Conservation (phyloP, 1,284 basidiomycete genomes). For the Trichosporon sp. region DNA sequence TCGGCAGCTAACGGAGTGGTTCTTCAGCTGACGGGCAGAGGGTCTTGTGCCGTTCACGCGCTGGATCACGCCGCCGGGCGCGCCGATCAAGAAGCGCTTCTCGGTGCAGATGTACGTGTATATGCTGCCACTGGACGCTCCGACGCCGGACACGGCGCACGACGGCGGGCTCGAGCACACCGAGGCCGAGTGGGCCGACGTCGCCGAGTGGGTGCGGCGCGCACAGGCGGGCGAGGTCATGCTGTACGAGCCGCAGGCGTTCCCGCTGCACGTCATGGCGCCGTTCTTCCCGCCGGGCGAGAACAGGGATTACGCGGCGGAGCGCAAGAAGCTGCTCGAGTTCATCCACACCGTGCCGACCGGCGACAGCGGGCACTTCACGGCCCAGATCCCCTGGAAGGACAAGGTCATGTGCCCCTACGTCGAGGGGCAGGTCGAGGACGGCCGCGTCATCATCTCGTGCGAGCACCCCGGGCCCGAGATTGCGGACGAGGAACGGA, state of each 20-base stretch:
- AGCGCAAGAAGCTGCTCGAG: slow-evolving; percentile 6
- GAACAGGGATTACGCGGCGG: slow-evolving; percentile 10
- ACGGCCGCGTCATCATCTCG: slow-evolving; percentile 10
- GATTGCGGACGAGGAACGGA: not conserved
- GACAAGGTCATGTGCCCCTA: slow-evolving; percentile 18
- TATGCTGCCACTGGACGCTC: slow-evolving; percentile 11
- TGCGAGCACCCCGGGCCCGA: slow-evolving; percentile 18
- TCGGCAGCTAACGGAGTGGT: not conserved
- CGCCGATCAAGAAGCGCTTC: slow-evolving; percentile 15
- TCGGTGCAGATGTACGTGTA: slow-evolving; percentile 23
- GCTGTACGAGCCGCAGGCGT: slow-evolving; percentile 21
- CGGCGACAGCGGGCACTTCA: slow-evolving; percentile 4
- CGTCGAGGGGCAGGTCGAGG: not conserved
- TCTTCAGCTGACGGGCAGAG: slow-evolving; percentile 5
- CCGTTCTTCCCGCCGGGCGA: slow-evolving; percentile 9
- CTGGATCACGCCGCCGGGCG: slow-evolving; percentile 18
- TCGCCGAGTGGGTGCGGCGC: slow-evolving; percentile 5
- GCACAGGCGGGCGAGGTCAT: slow-evolving; percentile 9
- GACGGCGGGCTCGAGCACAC: slow-evolving; percentile 23
- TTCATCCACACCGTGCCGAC: slow-evolving; percentile 13
- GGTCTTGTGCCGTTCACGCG: slow-evolving; percentile 20
- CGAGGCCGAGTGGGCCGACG: slow-evolving; percentile 7
- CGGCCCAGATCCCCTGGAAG: slow-evolving; percentile 10
- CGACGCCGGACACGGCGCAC: slow-evolving; percentile 4
- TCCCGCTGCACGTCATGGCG: slow-evolving; percentile 14